phyloP scores from a whole-genome alignment of 139 green algal species.

The Edaphochlamys debaryana region DNA sequence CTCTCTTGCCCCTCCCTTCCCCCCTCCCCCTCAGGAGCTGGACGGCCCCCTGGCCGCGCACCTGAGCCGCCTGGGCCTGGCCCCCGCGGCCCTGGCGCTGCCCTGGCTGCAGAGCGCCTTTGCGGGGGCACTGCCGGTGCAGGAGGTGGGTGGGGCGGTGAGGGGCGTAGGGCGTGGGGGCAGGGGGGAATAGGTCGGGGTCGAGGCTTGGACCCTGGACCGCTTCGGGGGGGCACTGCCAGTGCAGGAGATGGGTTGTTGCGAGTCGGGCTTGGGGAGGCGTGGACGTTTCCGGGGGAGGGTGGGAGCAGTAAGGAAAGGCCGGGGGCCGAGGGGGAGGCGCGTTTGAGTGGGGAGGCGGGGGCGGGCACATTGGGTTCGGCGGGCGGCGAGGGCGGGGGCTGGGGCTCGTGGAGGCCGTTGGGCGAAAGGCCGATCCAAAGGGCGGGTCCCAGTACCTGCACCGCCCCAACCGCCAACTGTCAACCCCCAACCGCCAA shows the following conservation, averaged over 20 bases:
- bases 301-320: neutral
- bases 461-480: no score
- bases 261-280: neutral
- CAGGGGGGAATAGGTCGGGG: neutral
- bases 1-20: neutral
- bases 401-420: no score
- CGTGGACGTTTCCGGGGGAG: no score
- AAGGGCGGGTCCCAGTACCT: no score
- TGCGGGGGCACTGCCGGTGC: conserved; percentile 51
- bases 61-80: conserved; percentile 49
- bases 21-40: conserved; percentile 49
- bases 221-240: conserved; percentile 63
- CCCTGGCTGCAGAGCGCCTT: conserved; percentile 67
- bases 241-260: conserved; percentile 31
- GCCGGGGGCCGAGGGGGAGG: no score
- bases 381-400: no score
- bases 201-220: no score
- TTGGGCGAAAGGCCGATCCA: no score
- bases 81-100: conserved; percentile 49
- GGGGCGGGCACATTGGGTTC: no score
- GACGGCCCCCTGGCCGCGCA: conserved; percentile 62
- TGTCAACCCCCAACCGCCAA: no score
- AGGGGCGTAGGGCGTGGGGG: neutral
- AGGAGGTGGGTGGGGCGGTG: conserved; percentile 22
- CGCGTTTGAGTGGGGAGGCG: no score